Base-by-base conservation (phyloP, 2,329 filamentous ascomycete genomes). In the Beauveria sp. region DNA sequence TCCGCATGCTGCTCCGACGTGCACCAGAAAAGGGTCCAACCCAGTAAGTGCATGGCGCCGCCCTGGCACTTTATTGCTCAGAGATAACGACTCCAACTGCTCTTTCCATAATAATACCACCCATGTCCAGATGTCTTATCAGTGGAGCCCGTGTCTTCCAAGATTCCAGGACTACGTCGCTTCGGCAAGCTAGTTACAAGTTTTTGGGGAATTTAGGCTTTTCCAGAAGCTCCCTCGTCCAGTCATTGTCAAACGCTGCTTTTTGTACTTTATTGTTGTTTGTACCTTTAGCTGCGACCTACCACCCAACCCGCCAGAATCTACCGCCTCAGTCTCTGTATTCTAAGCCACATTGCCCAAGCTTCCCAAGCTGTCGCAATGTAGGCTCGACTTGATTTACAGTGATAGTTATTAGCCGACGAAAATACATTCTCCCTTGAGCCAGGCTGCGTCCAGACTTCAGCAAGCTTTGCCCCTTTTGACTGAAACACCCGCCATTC, bases 81-180 rank as follows among this genome's bases (percentile, higher is more conserved):
- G 57, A 60, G 57, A 60, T 60, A 60, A 60, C 57, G 40, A 60
- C 57, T 42, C 46, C 46, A 50, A 58, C 38, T 22, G 14, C 56
- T 38, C 34, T 14, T 38, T 38, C 34, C 34, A 38, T 38, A 38
- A 38, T 6, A 16, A 38, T 38, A 38, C 34, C 14, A 38, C 34
- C 34, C 14, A 6, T 16, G 34, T 5, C 34, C 34, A 16, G 34
- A 38, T 34, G 57, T 42, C 57, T 60, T 60, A 60, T 60, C 57
- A 60, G 57, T 60, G 57, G 57, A 60, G 47, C n/a, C 57, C 9
- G 24, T 5, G 8, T 43, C 47, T 40, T 30, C 54, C 54, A 28
- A 16, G 16, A 38, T n/a, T n/a, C n/a, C n/a, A n/a, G n/a, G n/a
- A n/a, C n/a, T 34, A 49, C 3, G 24, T 43, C 16, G 24, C 52